phyloP scores from a whole-genome alignment of 2,329 filamentous ascomycete species.

The Fusarium floridanum region DNA sequence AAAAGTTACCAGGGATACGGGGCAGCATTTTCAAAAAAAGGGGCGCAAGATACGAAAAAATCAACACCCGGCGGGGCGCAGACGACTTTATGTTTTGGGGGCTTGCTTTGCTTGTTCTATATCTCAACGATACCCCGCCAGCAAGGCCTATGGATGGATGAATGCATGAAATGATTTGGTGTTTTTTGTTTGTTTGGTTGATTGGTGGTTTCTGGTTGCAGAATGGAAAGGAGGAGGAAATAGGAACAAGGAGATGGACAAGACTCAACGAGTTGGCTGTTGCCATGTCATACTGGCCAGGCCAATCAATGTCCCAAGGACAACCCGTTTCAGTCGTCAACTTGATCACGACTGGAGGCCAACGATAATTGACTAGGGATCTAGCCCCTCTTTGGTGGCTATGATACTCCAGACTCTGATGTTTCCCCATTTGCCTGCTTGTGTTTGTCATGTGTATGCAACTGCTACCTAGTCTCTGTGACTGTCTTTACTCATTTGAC shows the following conservation, averaged over 20 bases:
- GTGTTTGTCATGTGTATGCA: slow-evolving; percentile 1
- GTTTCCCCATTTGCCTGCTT: neutral
- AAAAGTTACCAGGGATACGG: slow-evolving; percentile 54
- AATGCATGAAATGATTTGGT: slow-evolving; percentile 43
- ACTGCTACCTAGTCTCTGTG: neutral
- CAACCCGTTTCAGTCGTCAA: slow-evolving; percentile 4
- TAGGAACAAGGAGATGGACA: slow-evolving; percentile 3
- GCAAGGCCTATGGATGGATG: slow-evolving; percentile 49
- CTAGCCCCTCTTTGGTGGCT: slow-evolving; percentile 34
- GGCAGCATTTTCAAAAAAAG: slow-evolving; percentile 43
- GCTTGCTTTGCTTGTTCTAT: slow-evolving; percentile 53
- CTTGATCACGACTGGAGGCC: slow-evolving; percentile 5
- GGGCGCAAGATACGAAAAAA: slow-evolving; percentile 42
- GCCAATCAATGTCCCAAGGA: neutral
- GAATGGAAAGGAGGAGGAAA: slow-evolving; percentile 15
- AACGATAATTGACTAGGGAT: slow-evolving; percentile 30
- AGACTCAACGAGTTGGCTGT: slow-evolving; percentile 7
- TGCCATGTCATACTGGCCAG: neutral
- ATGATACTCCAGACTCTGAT: slow-evolving; percentile 14
- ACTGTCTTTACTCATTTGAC: neutral
- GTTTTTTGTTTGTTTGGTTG: slow-evolving; percentile 5
- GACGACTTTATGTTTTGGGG: slow-evolving; percentile 48
- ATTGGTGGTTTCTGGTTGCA: neutral
- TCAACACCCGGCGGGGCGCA: slow-evolving; percentile 46
- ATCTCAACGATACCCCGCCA: slow-evolving; percentile 58